Base-by-base conservation (phyloP, 2,329 filamentous ascomycete species). In the Pseudophaeomoniella oleicola region DNA sequence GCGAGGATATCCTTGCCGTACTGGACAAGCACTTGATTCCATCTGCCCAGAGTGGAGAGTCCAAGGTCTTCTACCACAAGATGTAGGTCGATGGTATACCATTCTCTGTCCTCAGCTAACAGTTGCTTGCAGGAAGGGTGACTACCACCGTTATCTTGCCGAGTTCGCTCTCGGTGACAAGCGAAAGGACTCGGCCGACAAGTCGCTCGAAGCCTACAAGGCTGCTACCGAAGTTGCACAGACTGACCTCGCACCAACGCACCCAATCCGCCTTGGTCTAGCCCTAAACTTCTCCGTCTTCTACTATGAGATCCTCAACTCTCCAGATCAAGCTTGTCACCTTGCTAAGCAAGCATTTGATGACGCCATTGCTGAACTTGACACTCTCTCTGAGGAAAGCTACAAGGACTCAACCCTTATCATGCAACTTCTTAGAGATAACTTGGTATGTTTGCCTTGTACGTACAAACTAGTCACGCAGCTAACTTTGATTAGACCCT, bases 51-150 rank as follows among this genome's bases (percentile, higher is more conserved):
- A 85, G 78, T 56, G 88, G 87, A 66, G 88, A 96, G 73, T 94
- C 86, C 55, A 94, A 94, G 78, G 88, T 96, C 54, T 96, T 96
- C 71, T 94, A 94, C 72, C 87, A 96, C 81, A 96, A 96, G 81
- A 96, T 96, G 86, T 92, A 64, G 50, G 75, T 59, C 41, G 43
- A 30, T 5, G 18, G 39, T n/a, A n/a, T n/a, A 27, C n/a, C 22
- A 27, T 27, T 27, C 29, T 33, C 31, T 35, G 10, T 11, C 34
- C 13, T n/a, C n/a, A 30, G 14, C 36, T 36, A 30, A 35, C 35
- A 15, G 9, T 45, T 41, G 14, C 41, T 46, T 48, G 59, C 50
- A 94, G 87, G 87, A 94, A 94, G 84, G 88, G 88, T 65, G 88
- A 94, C 69, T 94, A 94, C 75, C 86, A 94, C 78, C 86, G 87